Base-by-base conservation (phyloP, 73 alveolate species). In the Paramecium octaurelia region DNA sequence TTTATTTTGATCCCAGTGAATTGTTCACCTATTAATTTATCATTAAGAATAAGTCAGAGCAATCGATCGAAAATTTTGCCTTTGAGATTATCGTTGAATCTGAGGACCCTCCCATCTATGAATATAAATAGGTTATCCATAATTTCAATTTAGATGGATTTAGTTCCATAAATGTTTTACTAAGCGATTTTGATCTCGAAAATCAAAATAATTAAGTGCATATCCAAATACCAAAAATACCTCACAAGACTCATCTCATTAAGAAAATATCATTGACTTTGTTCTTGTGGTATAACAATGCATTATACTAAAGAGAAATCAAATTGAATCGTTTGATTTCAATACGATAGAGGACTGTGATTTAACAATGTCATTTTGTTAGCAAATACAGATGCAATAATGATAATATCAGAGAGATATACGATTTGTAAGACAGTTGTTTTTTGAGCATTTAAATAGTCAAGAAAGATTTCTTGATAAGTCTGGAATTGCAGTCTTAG, bases 41-140 rank as follows among this genome's bases (percentile, higher is more conserved):
- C 21, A 12, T 86, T 10, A 38, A 68, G 21, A 86, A 86, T 40
- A 58, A 86, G 21, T 31, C 36, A 31, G 86, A 58, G 14, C 20
- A 70, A 58, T 58, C 12, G 11, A 38, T 86, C 0, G 12, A 58
- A 27, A 86, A 59, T 35, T 8, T 77, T 21, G 93, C 24, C 2
- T 21, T 48, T n/a, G 83, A 48, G 18, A 21, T 58, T 3, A 20
- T 23, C 16, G 86, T 69, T 2, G 94, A 57, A 34, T 34, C 87
- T 34, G 94, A 70, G 75, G 94, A 69, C 75, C 94, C 87, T 88
- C 87, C 83, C 6, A 80, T 88, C 3, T 86, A 69, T 88, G 88
- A 57, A 69, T 80, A 40, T 24, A 88, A 40, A 12, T 6, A 46
- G 10, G 18, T 21, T 1, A 35, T 60, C 9, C 11, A 42, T 1